Evolutionary conservation across 1,284 basidiomycete species (phyloP).

Genomic region (Earliella scabrosa): DNA sequence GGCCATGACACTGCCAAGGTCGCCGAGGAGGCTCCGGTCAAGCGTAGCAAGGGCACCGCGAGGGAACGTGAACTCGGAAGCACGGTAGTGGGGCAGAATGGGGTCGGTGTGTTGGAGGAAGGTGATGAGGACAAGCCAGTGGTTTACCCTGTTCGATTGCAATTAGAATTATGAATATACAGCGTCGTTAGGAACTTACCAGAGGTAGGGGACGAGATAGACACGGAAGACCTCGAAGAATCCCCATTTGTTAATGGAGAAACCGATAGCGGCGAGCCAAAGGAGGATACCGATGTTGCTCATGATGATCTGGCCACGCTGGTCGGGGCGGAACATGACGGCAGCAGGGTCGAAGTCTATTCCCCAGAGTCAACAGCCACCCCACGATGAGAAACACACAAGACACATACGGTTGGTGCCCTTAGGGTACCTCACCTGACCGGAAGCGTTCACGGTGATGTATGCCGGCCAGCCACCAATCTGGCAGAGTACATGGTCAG

Average conservation of each 20-base stretch:
- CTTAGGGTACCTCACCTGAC: constrained; percentile 85
- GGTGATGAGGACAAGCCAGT: constrained; percentile 92
- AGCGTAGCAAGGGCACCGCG: constrained; percentile 95
- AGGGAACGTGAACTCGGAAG: constrained; percentile 90
- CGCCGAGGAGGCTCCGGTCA: constrained; percentile 88
- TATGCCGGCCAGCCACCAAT: constrained; percentile 90
- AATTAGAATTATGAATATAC: not conserved
- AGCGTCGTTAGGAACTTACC: constrained; percentile 45
- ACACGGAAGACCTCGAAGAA: constrained; percentile 80
- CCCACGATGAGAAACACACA: not conserved
- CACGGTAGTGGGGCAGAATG: constrained; percentile 92
- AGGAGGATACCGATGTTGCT: constrained; percentile 87
- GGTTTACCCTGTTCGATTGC: constrained; percentile 54
- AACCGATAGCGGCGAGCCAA: constrained; percentile 67
- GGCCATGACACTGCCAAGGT: constrained; percentile 71
- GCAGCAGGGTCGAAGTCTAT: constrained; percentile 84
- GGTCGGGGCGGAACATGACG: constrained; percentile 86
- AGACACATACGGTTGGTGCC: constrained; percentile 78
- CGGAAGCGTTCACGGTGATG: constrained; percentile 85
- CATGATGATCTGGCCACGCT: constrained; percentile 78
- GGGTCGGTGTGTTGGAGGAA: constrained; percentile 99
- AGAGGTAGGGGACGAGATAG: constrained; percentile 92
- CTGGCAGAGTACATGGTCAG: no score
- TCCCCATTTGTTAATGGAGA: constrained; percentile 68
- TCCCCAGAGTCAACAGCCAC: constrained; percentile 6